Percentiles rank a stretch among this genome's conserved stretches.
Conservation (phyloP, 2,329 filamentous ascomycete genomes). For the Aspergillus ibericus region DNA sequence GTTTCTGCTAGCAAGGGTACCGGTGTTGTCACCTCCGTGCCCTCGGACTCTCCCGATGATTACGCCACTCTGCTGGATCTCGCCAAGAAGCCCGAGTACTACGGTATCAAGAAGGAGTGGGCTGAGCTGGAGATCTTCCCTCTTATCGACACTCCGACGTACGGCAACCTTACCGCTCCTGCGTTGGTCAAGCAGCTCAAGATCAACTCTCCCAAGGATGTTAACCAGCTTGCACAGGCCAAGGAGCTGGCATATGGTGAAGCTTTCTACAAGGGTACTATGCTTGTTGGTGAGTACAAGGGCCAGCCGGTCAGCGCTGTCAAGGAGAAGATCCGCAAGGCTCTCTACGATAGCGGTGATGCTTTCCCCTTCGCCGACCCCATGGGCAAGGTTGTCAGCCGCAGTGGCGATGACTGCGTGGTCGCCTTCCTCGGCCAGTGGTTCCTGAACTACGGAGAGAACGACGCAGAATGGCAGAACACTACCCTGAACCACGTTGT, state of each 20-base stretch:
- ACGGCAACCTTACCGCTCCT: slow-evolving; percentile 80
- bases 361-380: slow-evolving; percentile 95
- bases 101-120: slow-evolving; percentile 96
- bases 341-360: slow-evolving; percentile 72
- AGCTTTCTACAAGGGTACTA: slow-evolving; percentile 91
- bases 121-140: slow-evolving; percentile 85
- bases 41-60: slow-evolving; percentile 93
- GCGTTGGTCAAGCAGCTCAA: slow-evolving; percentile 87
- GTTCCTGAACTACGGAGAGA: slow-evolving; percentile 96
- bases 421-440: slow-evolving; percentile 93
- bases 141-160: slow-evolving; percentile 84
- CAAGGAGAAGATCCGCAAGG: slow-evolving; percentile 78
- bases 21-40: slow-evolving; percentile 92
- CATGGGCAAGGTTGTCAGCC: slow-evolving; percentile 81
- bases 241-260: slow-evolving; percentile 98
- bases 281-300: slow-evolving; percentile 84
- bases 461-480: slow-evolving; percentile 74
- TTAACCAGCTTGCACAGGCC: slow-evolving; percentile 83
- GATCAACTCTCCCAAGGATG: slow-evolving; percentile 94
- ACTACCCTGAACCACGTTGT: slow-evolving; percentile 71
- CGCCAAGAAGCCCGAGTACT: slow-evolving; percentile 92
- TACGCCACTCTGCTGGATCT: slow-evolving; percentile 86
- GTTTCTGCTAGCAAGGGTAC: slow-evolving; percentile 93
- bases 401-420: slow-evolving; percentile 90
- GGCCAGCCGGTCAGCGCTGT: slow-evolving; percentile 83